phyloP scores from a whole-genome alignment of 371 early-diverging fungal species.

The Rhizomucor miehei region DNA sequence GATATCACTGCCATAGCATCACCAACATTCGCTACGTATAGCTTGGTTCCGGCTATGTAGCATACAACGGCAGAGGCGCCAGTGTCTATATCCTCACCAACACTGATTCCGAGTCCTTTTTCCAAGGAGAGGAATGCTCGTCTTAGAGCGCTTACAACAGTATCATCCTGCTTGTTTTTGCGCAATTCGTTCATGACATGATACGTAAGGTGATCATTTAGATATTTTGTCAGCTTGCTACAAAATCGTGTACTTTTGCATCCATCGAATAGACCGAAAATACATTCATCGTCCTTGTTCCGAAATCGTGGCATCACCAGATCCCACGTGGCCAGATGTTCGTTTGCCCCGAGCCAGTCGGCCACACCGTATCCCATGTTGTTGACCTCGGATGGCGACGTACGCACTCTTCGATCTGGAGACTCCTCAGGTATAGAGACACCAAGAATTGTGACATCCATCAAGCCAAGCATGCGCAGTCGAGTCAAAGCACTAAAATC shows the following conservation, averaged over 20 bases:
- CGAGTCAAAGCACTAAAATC: constrained; percentile 76
- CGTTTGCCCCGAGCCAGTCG: constrained; percentile 73
- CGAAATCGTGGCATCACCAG: constrained; percentile 79
- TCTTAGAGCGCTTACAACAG: constrained; percentile 61
- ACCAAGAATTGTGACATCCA: constrained; percentile 84
- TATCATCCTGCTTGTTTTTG: constrained; percentile 51
- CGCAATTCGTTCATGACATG: constrained; percentile 73
- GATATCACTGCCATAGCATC: constrained; percentile 85
- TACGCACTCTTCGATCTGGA: constrained; percentile 79
- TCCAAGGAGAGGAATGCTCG: constrained; percentile 78
- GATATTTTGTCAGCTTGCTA: constrained; percentile 61
- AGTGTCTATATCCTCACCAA: constrained; percentile 49
- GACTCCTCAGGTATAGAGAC: constrained; percentile 83
- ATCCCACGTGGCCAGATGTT: constrained; percentile 74
- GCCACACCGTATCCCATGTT: constrained; percentile 87
- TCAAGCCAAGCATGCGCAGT: constrained; percentile 79
- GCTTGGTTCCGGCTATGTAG: constrained; percentile 74
- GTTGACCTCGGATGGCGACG: constrained; percentile 77
- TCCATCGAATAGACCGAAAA: constrained; percentile 89
- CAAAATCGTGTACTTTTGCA: constrained; percentile 57
- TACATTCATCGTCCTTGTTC: constrained; percentile 77
- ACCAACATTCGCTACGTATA: constrained; percentile 91
- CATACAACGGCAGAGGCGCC: constrained; percentile 79
- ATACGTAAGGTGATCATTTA: constrained; percentile 70
- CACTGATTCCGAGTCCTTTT: constrained; percentile 63